Conservation (phyloP, 768 basidiomycete genomes). For the Leccinum obscurum region DNA sequence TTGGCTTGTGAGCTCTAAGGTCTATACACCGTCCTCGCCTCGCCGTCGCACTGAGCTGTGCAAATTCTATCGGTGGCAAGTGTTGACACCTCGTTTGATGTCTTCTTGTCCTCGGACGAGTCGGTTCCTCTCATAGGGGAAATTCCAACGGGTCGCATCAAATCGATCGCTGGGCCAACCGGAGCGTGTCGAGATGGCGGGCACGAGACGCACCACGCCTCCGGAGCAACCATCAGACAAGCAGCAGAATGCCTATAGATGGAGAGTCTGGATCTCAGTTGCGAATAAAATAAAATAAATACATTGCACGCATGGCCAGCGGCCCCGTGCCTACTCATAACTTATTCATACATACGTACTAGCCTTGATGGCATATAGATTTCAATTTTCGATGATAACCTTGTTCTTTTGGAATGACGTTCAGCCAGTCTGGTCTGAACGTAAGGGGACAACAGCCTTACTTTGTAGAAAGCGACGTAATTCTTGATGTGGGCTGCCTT, state of each 20-base stretch:
- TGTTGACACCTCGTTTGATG: too few relatives aligned
- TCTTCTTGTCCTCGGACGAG: not conserved
- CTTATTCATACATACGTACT: not conserved
- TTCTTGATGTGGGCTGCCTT: constrained; percentile 63
- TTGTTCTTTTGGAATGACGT: constrained; percentile 17
- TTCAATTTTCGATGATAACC: constrained; percentile 20
- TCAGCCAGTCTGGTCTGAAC: not conserved
- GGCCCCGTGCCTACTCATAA: not conserved
- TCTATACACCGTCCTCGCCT: too few relatives aligned
- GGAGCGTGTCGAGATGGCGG: too few relatives aligned
- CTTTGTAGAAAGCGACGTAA: constrained; percentile 81
- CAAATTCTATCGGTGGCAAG: too few relatives aligned
- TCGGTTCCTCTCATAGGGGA: not conserved
- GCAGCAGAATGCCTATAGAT: not conserved
- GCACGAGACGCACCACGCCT: not conserved
- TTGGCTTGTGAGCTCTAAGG: too few relatives aligned
- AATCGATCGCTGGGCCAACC: constrained; percentile 1
- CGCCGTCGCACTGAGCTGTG: too few relatives aligned
- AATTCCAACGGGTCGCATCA: not conserved
- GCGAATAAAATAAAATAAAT: too few relatives aligned
- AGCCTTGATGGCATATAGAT: not conserved
- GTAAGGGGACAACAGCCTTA: constrained; percentile 19
- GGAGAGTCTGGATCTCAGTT: not conserved
- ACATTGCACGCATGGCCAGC: too few relatives aligned
- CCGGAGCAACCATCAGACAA: not conserved